phyloP scores from a whole-genome alignment of 495 filamentous ascomycete species.

The Hypoxylon fuscum region DNA sequence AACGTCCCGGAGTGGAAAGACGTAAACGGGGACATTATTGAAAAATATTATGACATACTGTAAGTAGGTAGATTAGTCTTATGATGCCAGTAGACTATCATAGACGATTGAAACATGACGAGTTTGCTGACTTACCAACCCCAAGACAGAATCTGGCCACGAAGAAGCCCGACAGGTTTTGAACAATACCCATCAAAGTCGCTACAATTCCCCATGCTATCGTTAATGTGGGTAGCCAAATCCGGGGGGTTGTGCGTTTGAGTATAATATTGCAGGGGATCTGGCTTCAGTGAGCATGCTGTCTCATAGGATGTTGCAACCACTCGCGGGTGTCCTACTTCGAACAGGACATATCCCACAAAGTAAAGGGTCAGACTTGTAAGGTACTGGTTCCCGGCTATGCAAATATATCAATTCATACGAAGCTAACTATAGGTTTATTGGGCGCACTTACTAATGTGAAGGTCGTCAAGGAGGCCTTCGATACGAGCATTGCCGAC shows the following conservation, averaged over 20 bases:
- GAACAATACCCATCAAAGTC: constrained; percentile 73
- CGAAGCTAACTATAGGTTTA: not conserved
- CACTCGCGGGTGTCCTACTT: constrained; percentile 43
- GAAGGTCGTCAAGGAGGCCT: constrained; percentile 68
- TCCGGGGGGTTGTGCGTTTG: constrained; percentile 72
- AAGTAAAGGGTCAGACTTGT: constrained; percentile 79
- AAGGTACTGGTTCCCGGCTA: constrained; percentile 73
- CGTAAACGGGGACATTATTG: not conserved
- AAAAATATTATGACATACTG: constrained; percentile 26
- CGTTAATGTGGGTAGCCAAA: constrained; percentile 61
- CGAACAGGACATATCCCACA: constrained; percentile 77
- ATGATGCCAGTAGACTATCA: constrained; percentile 49
- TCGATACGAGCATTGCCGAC: constrained; percentile 65
- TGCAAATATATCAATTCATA: not conserved
- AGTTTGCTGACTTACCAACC: constrained; percentile 41
- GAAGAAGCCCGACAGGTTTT: constrained; percentile 72
- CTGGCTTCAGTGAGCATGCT: constrained; percentile 38
- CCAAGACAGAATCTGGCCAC: constrained; percentile 70
- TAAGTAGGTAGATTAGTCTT: constrained; percentile 39
- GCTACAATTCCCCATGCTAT: constrained; percentile 67
- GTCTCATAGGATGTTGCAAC: not conserved
- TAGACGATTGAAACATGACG: constrained; percentile 16
- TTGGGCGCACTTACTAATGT: constrained; percentile 61
- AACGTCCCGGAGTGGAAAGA: not conserved
- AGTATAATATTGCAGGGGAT: constrained; percentile 79